Base-by-base conservation (phyloP, 805 yeast genomes). In the Candida nemodendra region DNA sequence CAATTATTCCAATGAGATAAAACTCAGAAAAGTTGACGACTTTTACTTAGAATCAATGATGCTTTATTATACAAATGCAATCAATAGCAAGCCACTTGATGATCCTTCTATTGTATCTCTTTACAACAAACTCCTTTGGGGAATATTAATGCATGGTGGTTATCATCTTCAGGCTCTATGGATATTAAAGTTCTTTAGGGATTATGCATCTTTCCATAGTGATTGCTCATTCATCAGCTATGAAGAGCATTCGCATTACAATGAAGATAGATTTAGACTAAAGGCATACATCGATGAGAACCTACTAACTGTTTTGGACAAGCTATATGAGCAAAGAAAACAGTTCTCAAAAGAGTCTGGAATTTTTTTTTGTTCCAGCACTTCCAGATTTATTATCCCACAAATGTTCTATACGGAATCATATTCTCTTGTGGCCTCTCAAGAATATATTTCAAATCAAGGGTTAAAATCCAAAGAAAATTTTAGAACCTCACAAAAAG, bases 81-180 rank as follows among this genome's bases (percentile, higher is more conserved):
- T 59, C 4, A 45, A 64, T 4, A 36, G 50, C 29, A 61, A 54
- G 39, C 44, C 57, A 2, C 39, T 45, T 1, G 76, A 71, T 39
- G 76, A 74, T 48, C 65, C 72, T 0, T 38, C 54, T 1, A 49
- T 61, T 3, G 34, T 61, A 3, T 28, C 36, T 2, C 47, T 71
- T 4, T 63, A 66, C 33, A 65, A 69, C 29, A 59, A 64, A 21
- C 58, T 76, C 1, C 36, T 72, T 1, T 66, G 71, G 61, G 72
- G 72, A 0, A 41, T 74, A 7, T 27, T 71, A 6, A 44, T 74
- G 30, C 64, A 61, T 39, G 79, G 79, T 12, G 74, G 71, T 1
- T 50, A 66, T 18, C 72, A 69, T 40, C 18, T 72, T 8, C 65
- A 61, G 30, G 52, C 65, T 2, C 44, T 75, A 14, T 66, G 71